Percentiles rank a stretch among this genome's conserved stretches.
These are phyloP conservation scores for Aspergillus viridinutans DNA, from an alignment of 2,329 filamentous ascomycete species.

Conservation along the genomic window DNA sequence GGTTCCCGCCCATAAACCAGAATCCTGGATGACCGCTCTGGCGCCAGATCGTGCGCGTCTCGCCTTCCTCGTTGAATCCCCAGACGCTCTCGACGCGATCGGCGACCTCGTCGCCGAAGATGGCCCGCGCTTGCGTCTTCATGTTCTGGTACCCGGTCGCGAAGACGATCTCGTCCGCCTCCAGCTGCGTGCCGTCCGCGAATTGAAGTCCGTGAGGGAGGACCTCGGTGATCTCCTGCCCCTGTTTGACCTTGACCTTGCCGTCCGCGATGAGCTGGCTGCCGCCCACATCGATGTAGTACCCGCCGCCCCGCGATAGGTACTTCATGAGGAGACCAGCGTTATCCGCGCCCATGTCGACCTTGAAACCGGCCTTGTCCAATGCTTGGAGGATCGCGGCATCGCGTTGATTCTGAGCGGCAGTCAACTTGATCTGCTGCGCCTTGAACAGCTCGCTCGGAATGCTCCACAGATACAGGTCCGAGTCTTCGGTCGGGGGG, in stretches of 20 bases:
- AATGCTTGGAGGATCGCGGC: constrained; percentile 43
- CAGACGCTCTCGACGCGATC: constrained; percentile 57
- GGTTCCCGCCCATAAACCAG: constrained; percentile 65
- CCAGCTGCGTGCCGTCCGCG: constrained; percentile 54
- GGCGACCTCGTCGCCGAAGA: constrained; percentile 61
- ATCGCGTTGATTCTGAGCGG: constrained; percentile 33
- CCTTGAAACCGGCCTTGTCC: constrained; percentile 55
- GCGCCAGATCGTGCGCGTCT: constrained; percentile 59
- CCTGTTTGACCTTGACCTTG: constrained; percentile 62
- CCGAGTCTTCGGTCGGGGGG: constrained; percentile 62
- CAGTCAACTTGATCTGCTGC: constrained; percentile 48
- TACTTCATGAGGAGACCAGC: constrained; percentile 60
- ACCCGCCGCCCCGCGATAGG: constrained; percentile 62
- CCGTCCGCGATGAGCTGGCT: constrained; percentile 60
- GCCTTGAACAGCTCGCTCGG: constrained; percentile 60
- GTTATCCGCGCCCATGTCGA: constrained; percentile 55
- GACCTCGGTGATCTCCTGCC: constrained; percentile 54
- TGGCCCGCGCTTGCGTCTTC: constrained; percentile 55
- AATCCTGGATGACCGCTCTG: constrained; percentile 60
- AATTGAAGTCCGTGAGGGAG: constrained; percentile 48
- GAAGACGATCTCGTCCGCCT: constrained; percentile 62
- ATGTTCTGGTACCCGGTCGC: constrained; percentile 63
- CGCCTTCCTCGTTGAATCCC: constrained; percentile 55
- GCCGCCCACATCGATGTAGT: constrained; percentile 67
- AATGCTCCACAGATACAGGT: constrained; percentile 56